Base-by-base conservation (phyloP, 2,329 filamentous ascomycete genomes). In the Parasarocladium wereldwijsianum region DNA sequence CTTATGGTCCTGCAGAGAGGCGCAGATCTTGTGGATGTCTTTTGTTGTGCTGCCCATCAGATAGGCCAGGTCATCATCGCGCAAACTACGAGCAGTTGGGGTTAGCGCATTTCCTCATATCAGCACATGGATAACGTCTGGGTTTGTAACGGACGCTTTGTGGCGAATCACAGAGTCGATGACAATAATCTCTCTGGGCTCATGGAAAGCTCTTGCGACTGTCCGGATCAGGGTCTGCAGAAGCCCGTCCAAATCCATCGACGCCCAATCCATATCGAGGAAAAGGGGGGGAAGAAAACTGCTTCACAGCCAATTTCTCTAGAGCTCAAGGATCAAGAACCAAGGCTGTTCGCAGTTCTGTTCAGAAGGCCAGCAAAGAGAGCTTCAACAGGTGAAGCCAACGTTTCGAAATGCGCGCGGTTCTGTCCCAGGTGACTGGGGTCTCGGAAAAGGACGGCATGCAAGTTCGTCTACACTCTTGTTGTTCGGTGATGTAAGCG, bases 1-100 rank as follows among this genome's bases (percentile, higher is more conserved):
- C 32, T 87, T 78, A 47, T 92, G 84, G 50, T 93, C 85, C 42
- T 75, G 74, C 31, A 98, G 66, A 43, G 75, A 79, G 36, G 79
- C 85, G 51, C 83, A 87, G 17, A 93, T 70, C 51, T 87, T 92
- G 49, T 90, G 84, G 24, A 96, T 67, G 44, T 92, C 82, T 50
- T 98, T 96, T 23, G 76, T 76, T 49, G 93, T 87, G 57, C 92
- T 85, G 37, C 77, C 77, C 55, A 94, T 77, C 15, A 96, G 63
- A 44, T 84, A 77, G 24, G 82, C 80, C 37, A 98, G 64, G 46
- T 98, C 90, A 46, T 85, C 77, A 47, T 93, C 82, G 45, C 84
- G 78, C 35, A 96, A 66, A 68, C 81, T 55, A 68, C 76, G 54
- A 83, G 46, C 36, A 85, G 67, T 60, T 92, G 79, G 42, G 90